Evolutionary conservation across 345 rosid genomes (phyloP).

Genomic region (Ceriops tagal): DNA sequence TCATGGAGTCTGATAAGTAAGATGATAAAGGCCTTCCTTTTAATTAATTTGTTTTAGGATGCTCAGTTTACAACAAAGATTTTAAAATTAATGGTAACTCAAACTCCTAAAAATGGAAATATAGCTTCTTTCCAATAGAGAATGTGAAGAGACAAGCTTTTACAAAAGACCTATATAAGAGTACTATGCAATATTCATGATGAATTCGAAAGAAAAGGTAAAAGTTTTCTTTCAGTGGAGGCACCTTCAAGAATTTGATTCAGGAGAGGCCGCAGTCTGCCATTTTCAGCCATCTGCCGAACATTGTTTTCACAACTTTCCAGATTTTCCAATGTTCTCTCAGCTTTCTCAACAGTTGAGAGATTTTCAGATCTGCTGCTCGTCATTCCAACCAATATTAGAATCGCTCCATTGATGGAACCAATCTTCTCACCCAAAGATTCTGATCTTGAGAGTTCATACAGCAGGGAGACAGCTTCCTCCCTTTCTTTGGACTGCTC

Average conservation of each 20-base stretch:
- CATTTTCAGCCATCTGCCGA: constrained; percentile 83
- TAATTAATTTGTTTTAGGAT: too few species aligned
- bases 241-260: constrained; percentile 78
- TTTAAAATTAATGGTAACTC: too few species aligned
- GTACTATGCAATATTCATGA: constrained; percentile 9
- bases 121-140: neutral
- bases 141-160: too few species aligned
- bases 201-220: constrained; percentile 14
- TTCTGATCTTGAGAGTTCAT: constrained; percentile 83
- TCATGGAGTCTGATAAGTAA: too few species aligned
- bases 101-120: neutral
- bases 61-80: too few species aligned
- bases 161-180: neutral
- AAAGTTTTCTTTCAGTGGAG: neutral
- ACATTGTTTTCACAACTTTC: constrained; percentile 79
- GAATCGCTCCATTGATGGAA: constrained; percentile 80
- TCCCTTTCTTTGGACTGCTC: constrained; percentile 79
- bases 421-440: constrained; percentile 89
- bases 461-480: constrained; percentile 79
- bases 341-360: constrained; percentile 83
- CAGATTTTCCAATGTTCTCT: constrained; percentile 69
- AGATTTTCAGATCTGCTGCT: constrained; percentile 82
- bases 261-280: constrained; percentile 80
- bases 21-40: too few species aligned
- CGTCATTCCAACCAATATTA: constrained; percentile 85